Conservation (phyloP, 2,329 filamentous ascomycete species). For the Curvularia verruculosa region DNA sequence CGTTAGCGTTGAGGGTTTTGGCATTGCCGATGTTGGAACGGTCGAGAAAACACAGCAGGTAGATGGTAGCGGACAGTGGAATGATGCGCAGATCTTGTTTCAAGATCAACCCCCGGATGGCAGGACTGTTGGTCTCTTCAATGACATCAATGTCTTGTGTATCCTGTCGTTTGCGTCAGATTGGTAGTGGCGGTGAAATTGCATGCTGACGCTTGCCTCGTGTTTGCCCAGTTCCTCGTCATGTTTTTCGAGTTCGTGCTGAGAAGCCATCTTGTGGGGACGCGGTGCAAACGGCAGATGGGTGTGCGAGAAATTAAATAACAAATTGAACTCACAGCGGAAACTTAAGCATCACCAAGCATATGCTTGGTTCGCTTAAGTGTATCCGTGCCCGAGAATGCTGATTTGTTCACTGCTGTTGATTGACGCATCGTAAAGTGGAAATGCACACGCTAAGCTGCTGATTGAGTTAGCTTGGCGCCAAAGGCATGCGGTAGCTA, state of each 20-base stretch:
- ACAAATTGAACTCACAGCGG: neutral
- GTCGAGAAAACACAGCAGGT: conserved; percentile 69
- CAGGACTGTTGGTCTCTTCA: neutral
- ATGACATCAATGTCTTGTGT: neutral
- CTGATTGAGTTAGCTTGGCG: neutral
- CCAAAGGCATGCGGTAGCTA: neutral
- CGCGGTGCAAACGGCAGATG: neutral
- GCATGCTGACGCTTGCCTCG: neutral
- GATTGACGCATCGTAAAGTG: neutral
- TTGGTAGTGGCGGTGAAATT: neutral
- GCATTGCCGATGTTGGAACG: conserved; percentile 66
- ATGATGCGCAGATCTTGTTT: conserved; percentile 65
- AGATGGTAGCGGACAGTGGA: conserved; percentile 68
- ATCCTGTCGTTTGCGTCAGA: neutral
- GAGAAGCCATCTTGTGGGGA: neutral
- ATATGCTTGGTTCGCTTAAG: conserved; percentile 8
- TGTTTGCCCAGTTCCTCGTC: neutral
- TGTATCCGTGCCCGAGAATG: neutral
- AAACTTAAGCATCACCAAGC: conserved; percentile 8
- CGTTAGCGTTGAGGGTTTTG: conserved; percentile 66
- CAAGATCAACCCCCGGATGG: conserved; percentile 1
- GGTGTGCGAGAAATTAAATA: neutral
- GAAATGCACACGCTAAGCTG: neutral
- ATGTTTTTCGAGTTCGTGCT: neutral
- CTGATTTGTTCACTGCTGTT: neutral